Percentiles rank a stretch among this genome's conserved stretches.
These are phyloP conservation scores for Podochytrium sp. DNA, from an alignment of 192 early-diverging fungal species.

Conservation along the genomic window DNA sequence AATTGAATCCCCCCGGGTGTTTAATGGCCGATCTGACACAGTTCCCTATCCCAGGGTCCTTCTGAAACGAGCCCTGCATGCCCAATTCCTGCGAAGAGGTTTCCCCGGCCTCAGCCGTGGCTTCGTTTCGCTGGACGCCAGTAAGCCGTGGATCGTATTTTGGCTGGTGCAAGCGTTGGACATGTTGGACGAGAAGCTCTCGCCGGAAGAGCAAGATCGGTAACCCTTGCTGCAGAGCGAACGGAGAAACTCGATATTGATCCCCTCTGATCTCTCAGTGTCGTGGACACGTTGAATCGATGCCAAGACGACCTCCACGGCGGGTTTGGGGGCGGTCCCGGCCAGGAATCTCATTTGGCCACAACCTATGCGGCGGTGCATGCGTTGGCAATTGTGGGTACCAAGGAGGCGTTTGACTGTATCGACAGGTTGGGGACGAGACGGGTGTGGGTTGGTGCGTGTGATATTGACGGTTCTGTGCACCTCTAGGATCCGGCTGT, in stretches of 20 bases:
- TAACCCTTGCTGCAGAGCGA: background rate
- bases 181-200: conserved; percentile 67
- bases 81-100: conserved; percentile 55
- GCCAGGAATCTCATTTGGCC: conserved; percentile 86
- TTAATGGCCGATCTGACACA: background rate
- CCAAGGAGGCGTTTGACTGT: conserved; percentile 66
- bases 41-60: background rate
- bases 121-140: conserved; percentile 78
- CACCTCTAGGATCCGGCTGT: conserved; percentile 50
- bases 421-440: conserved; percentile 75
- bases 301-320: conserved; percentile 70
- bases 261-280: conserved; percentile 34
- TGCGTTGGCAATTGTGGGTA: conserved; percentile 78
- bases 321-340: conserved; percentile 87
- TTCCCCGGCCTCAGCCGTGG: conserved; percentile 56
- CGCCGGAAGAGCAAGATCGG: conserved; percentile 49
- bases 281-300: conserved; percentile 61
- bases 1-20: background rate
- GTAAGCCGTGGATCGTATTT: conserved; percentile 88
- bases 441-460: background rate
- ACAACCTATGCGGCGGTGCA: conserved; percentile 89
- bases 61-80: conserved; percentile 62
- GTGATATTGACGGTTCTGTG: background rate
- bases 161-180: conserved; percentile 89
- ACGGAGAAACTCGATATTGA: background rate